Evolutionary conservation across 768 basidiomycete species (phyloP), one percentile per base, ranked within the genome.

Genomic region (Baorangia bicolor): DNA sequence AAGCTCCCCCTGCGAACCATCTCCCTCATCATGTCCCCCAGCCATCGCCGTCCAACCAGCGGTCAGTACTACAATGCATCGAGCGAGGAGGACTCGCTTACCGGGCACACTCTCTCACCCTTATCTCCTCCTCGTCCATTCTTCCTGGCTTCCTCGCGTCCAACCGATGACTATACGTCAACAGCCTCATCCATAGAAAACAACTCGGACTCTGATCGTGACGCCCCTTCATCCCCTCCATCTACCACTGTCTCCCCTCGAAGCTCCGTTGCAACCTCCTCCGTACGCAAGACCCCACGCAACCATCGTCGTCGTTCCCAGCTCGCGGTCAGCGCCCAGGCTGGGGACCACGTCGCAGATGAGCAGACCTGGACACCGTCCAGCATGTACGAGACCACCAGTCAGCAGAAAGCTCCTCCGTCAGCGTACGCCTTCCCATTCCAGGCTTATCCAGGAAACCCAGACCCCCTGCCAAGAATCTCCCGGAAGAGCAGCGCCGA

Each of bases 361-460:
- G 66, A 66, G 23, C 48, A 52, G 38, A 31, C 30, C 30, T 64
- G 64, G 55, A 20, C 65, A 10, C 61, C 62, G 4, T 8, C 60
- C 59, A 37, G 53, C 45, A 37, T 51, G 23, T 50, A 66, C 40
- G 64, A 59, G 8, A 9, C 37, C 18, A 9, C 27, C 11, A 14
- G n/a, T 7, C 53, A 48, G 7, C 58, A 46, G 12, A 60, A 64
- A 21, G 64, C 74, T 4, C 79, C 78, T 0, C 80, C 80, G 0
- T 78, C 77, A 0, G 61, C 78, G 1, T 81, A 73, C 56, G 33
- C 60, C 16, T 75, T 62, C 59, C 85, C 85, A 14, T 86, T 84
- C 75, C 81, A 86, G 64, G 78, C 81, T 0, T 79, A 88, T 64
- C 76, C 81, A 0, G 85, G 86, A 16, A 88, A 86, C 66, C 83